Evolutionary conservation across 805 yeast genomes (phyloP), one percentile per base, ranked within the genome.

Genomic region (Wickerhamomyces strasburgensis): DNA sequence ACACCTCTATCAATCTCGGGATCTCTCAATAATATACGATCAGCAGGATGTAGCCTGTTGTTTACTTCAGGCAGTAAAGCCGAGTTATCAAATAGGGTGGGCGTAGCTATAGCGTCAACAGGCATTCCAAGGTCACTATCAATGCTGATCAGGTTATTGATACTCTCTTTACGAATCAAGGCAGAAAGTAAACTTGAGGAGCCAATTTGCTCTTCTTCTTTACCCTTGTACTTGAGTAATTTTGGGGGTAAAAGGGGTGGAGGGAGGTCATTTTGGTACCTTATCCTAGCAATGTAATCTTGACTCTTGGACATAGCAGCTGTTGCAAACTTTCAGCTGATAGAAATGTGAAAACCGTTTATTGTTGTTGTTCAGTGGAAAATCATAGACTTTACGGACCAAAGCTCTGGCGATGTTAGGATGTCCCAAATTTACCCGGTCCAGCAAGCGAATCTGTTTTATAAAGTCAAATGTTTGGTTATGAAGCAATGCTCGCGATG

Each of bases 171-270:
- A 39, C 89, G 71, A 56, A 88, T 83, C 39, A 80, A 65, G 3
- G 90, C 75, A 3, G 88, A 70, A 46, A 90, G 63, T 37, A 86
- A 68, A 37, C 69, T 63, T 3, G 84, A 61, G 1, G 80, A 67
- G 24, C 71, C 69, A 27, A 70, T 64, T 14, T 63, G 56, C 35
- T 73, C 72, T 52, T 68, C 49, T 19, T 60, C 64, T 40, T 45
- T 48, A 5, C 40, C 51, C 26, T 62, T 57, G 47, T 79, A 74
- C 34, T 78, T 73, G 36, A 93, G 60, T 39, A 89, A 71, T 57
- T 84, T 86, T 21, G 98, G 97, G 31, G 95, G 87, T 43, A 93
- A 71, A 17, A 90, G 83, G 8, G 98, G 98, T 2, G 96, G 89
- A 5, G 98, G 98, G 17, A 93, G 68, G 52, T 78, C 84, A 58